Percentiles rank a stretch among this genome's conserved stretches.
These are phyloP conservation scores for Rhodomyrtus tomentosa DNA, from an alignment of 345 rosid genomes.

Conservation along the genomic window DNA sequence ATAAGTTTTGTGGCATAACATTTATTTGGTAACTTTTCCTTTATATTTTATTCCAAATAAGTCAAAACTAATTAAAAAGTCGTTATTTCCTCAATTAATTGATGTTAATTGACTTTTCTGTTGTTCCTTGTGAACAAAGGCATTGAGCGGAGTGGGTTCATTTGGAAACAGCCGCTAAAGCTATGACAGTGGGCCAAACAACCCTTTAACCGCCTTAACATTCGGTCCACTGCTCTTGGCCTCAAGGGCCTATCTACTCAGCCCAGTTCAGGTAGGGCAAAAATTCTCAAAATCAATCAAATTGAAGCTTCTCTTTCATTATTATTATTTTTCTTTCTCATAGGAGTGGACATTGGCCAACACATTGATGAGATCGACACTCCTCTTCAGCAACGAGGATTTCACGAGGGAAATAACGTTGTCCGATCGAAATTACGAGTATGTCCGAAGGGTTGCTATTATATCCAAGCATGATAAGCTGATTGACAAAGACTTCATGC, in stretches of 20 bases:
- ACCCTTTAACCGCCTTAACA: slow-evolving; percentile 25
- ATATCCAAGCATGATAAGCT: slow-evolving; percentile 23
- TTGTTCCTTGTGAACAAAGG: not conserved
- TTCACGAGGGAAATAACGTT: slow-evolving; percentile 21
- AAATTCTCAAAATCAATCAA: not conserved
- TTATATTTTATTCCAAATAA: no score
- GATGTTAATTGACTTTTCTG: not conserved
- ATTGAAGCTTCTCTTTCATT: not conserved
- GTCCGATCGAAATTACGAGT: slow-evolving; percentile 22
- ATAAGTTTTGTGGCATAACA: not conserved
- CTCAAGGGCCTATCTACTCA: slow-evolving; percentile 26
- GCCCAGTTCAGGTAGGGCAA: slow-evolving; percentile 30
- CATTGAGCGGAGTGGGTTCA: slow-evolving; percentile 10
- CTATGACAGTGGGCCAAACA: slow-evolving; percentile 24
- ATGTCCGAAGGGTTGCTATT: slow-evolving; percentile 29
- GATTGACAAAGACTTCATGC: slow-evolving; percentile 7
- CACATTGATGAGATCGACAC: slow-evolving; percentile 21
- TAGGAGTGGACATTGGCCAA: slow-evolving; percentile 42
- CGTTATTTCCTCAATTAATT: not conserved
- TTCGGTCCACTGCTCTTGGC: slow-evolving; percentile 19
- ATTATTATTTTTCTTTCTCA: no score
- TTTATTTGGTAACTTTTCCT: slow-evolving; percentile 10
- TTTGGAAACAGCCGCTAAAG: slow-evolving; percentile 18
- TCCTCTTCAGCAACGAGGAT: slow-evolving; percentile 21
- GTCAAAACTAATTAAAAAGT: no score